Conservation (phyloP, 2,329 filamentous ascomycete genomes). For the Geoglossum cookeanum region DNA sequence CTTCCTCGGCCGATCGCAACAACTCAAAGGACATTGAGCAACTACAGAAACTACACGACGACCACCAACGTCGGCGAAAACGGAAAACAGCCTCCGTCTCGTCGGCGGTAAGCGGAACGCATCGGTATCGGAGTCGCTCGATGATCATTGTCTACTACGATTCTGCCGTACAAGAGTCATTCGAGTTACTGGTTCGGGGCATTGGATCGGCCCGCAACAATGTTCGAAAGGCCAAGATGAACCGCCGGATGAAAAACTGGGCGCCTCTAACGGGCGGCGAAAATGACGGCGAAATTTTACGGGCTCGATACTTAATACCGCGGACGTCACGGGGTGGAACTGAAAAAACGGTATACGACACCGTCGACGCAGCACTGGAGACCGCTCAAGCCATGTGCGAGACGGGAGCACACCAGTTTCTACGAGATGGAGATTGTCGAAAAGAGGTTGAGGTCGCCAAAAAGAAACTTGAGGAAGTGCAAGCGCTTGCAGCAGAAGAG, state of each 20-base stretch:
- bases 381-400: constrained; percentile 67
- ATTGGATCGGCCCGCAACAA: constrained; percentile 65
- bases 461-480: constrained; percentile 42
- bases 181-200: constrained; percentile 66
- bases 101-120: constrained; percentile 20
- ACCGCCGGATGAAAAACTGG: constrained; percentile 24
- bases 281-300: not conserved
- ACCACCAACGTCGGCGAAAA: constrained; percentile 3
- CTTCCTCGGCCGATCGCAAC: not conserved
- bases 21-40: not conserved
- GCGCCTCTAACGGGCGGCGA: not conserved
- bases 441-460: constrained; percentile 54
- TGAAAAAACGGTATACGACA: constrained; percentile 41
- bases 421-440: constrained; percentile 74
- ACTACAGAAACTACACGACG: not conserved
- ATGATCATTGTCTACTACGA: constrained; percentile 89
- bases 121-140: constrained; percentile 47
- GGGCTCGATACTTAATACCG: not conserved
- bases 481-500: constrained; percentile 40
- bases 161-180: constrained; percentile 62
- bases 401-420: constrained; percentile 68
- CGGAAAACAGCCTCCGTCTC: constrained; percentile 3
- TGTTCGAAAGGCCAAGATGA: constrained; percentile 76
- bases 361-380: constrained; percentile 61
- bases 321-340: constrained; percentile 5